Evolutionary conservation across 1,139 yeast species (phyloP).

Genomic region (Taphrina flavorubra): DNA sequence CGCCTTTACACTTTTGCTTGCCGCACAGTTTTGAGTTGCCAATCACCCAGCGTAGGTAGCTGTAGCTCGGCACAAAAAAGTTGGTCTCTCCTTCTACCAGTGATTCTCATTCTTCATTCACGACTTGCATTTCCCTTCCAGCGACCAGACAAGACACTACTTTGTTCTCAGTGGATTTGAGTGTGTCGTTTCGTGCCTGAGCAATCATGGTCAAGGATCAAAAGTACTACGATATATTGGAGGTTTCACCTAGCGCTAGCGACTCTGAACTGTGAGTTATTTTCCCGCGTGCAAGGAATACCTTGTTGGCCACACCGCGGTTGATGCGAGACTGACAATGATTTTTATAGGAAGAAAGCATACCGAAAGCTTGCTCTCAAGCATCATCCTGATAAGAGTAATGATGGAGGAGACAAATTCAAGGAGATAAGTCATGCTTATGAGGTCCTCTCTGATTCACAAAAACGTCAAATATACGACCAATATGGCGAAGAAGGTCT

Average conservation of each 20-base stretch:
- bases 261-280: constrained; percentile 23
- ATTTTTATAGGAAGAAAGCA: constrained; percentile 14
- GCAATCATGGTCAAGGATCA: constrained; percentile 22
- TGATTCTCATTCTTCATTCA: no score
- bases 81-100: not conserved
- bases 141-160: not conserved
- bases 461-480: constrained; percentile 89
- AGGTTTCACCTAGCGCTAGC: constrained; percentile 13
- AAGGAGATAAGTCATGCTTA: constrained; percentile 58
- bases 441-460: constrained; percentile 81
- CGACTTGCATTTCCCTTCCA: no score
- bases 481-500: constrained; percentile 92
- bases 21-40: not conserved
- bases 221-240: constrained; percentile 22
- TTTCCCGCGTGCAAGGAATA: not conserved
- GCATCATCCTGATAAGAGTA: constrained; percentile 93
- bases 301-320: constrained; percentile 4
- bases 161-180: not conserved
- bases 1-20: not conserved
- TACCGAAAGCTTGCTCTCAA: constrained; percentile 75
- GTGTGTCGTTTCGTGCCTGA: not conserved
- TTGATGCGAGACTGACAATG: not conserved
- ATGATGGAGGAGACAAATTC: constrained; percentile 92
- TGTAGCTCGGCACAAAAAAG: constrained; percentile 16
- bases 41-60: not conserved